These are phyloP conservation scores for Pilatotrama ljubarskyi DNA, from an alignment of 768 basidiomycete genomes.

Conservation along the genomic window DNA sequence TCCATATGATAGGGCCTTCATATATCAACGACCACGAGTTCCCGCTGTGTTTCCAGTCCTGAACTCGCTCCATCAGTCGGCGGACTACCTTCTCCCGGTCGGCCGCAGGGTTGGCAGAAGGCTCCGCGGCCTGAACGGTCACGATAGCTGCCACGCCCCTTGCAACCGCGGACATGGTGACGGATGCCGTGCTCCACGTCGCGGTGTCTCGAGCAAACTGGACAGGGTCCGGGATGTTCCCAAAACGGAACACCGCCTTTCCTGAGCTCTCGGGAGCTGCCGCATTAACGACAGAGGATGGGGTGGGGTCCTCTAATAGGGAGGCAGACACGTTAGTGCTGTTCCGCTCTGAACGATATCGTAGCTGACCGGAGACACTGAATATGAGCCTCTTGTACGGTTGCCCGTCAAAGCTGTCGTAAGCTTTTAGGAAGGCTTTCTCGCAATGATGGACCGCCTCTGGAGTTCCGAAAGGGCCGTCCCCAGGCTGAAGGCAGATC, in stretches of 20 bases:
- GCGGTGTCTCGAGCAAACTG: not conserved
- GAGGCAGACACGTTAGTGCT: not conserved
- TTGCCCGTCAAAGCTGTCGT: not conserved
- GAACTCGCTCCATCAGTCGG: not conserved
- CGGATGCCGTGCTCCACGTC: not conserved
- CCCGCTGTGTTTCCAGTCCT: not conserved
- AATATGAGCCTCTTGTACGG: not conserved
- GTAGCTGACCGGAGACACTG: not conserved
- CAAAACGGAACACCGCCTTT: not conserved
- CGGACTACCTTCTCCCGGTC: not conserved
- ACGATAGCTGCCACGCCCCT: not conserved
- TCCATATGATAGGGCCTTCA: not conserved
- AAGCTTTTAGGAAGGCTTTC: not conserved
- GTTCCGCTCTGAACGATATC: not conserved
- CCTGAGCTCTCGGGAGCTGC: not conserved
- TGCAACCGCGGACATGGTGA: not conserved
- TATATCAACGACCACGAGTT: not conserved
- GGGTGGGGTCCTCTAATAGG: not conserved
- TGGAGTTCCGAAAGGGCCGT: not conserved
- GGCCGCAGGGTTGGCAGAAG: not conserved
- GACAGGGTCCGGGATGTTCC: not conserved
- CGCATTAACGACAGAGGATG: not conserved
- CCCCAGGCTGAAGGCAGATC: not conserved
- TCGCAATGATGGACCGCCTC: not conserved
- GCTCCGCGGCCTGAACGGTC: not conserved